Conservation (phyloP, 129 eudicot species). For the Logfia minima region DNA sequence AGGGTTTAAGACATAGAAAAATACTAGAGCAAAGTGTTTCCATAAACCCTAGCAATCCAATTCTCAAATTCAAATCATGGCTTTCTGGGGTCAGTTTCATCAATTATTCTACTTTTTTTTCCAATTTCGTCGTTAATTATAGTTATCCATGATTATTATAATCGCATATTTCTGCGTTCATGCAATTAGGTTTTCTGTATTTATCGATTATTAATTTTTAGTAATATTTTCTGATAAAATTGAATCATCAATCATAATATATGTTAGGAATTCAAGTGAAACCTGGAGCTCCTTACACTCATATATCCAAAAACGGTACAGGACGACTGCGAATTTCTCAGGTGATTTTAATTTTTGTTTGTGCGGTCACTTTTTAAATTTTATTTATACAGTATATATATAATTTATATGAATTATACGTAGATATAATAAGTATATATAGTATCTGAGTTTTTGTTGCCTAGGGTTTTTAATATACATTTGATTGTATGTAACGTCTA, state of each 20-base stretch:
- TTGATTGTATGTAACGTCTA: too few species aligned
- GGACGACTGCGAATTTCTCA: conserved; percentile 81
- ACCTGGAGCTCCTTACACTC: conserved; percentile 72
- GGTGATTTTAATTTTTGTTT: conserved; percentile 35
- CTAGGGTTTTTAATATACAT: neutral
- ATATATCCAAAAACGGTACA: conserved; percentile 36
- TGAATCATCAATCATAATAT: neutral
- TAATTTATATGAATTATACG: too few species aligned
- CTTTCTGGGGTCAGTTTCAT: conserved; percentile 35
- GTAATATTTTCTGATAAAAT: neutral
- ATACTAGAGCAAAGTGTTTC: neutral
- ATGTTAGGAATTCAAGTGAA: conserved; percentile 71
- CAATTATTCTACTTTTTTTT: neutral
- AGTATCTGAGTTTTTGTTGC: too few species aligned
- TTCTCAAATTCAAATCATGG: conserved; percentile 19
- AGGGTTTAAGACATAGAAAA: conserved; percentile 11
- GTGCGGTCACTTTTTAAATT: neutral
- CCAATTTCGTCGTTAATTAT: neutral
- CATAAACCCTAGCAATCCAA: neutral
- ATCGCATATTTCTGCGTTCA: conserved; percentile 5
- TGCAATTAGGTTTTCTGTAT: conserved; percentile 1
- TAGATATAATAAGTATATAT: too few species aligned
- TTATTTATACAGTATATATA: neutral
- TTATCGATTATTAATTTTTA: neutral
- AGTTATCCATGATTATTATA: neutral